Base-by-base conservation (phyloP, 2,329 filamentous ascomycete genomes). In the Pseudogymnoascus verrucosus region DNA sequence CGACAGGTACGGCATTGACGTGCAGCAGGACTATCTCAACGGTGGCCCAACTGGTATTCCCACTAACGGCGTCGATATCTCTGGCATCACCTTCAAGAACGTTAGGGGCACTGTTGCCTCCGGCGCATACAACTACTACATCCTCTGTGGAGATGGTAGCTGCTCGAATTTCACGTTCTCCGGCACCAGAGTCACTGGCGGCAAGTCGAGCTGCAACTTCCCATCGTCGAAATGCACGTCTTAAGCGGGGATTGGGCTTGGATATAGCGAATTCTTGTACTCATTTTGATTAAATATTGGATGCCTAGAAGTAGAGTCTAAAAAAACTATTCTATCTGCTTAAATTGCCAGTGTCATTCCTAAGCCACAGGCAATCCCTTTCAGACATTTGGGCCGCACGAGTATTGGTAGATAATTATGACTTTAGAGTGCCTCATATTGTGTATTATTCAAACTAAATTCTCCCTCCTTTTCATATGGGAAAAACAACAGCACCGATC, bases 1-100 rank as follows among this genome's bases (percentile, higher is more conserved):
- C 69, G 71, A 78, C 62, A 74, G 79, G 21, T 84, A 85, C 70
- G 83, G 80, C 51, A 80, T 86, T 64, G 76, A 85, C 61, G 79
- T 87, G 64, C 76, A 85, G 72, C 84, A 87, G 74, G 82, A 85
- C 71, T 85, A 84, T 68, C 68, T 79, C 62, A 82, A 82, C 67
- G 80, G 76, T 11, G 76, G 76, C 3, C 70, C 76, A 4, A 77
- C 73, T 5, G 76, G 76, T 1, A 65, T 66, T 8, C 73, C 76
- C 5, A 73, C 73, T 1, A 77, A 76, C 60, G 76, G 76, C 2
- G 75, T 78, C 2, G 68, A 67, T 1, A 77, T 78, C 54, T 65
- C 66, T 28, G 73, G 73, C 62, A 57, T 78, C 2, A 64, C 68
- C 6, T 74, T 78, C 60, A 68, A 71, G 40, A 73, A 76, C 65